Conservation (phyloP, 176 grass and related monocot species). For the Oryza longistaminata region DNA sequence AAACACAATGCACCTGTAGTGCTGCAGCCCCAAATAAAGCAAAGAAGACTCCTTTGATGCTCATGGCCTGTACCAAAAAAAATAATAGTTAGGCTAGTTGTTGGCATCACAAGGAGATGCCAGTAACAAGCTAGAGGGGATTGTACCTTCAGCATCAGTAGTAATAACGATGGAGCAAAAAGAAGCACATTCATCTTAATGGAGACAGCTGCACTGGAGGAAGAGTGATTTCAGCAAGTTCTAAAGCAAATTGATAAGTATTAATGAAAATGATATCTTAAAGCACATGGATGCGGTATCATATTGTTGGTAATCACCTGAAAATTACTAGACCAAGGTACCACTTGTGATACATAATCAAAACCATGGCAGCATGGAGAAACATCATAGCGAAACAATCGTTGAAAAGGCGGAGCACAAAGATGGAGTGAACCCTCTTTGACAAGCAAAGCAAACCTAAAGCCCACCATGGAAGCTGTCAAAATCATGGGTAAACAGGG, state of each 20-base stretch:
- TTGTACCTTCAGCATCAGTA: constrained; percentile 86
- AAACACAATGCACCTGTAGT: constrained; percentile 53
- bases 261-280: not conserved
- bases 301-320: constrained; percentile 55
- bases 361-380: constrained; percentile 76
- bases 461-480: constrained; percentile 95
- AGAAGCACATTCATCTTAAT: constrained; percentile 99
- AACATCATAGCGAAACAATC: constrained; percentile 92
- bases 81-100: constrained; percentile 27
- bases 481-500: constrained; percentile 29
- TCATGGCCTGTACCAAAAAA: constrained; percentile 58
- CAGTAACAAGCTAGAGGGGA: constrained; percentile 5
- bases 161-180: constrained; percentile 84
- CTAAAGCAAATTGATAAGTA: not conserved
- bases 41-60: constrained; percentile 68
- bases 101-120: constrained; percentile 33
- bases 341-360: constrained; percentile 87
- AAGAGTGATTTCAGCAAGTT: constrained; percentile 12
- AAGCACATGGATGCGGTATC: constrained; percentile 24
- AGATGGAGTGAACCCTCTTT: constrained; percentile 90
- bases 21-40: constrained; percentile 74
- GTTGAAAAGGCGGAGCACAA: constrained; percentile 93
- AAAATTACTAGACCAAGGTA: constrained; percentile 84
- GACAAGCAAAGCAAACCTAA: constrained; percentile 92
- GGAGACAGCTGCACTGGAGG: constrained; percentile 79